phyloP scores from a whole-genome alignment of 768 basidiomycete species.

The Dioszegia crocea region DNA sequence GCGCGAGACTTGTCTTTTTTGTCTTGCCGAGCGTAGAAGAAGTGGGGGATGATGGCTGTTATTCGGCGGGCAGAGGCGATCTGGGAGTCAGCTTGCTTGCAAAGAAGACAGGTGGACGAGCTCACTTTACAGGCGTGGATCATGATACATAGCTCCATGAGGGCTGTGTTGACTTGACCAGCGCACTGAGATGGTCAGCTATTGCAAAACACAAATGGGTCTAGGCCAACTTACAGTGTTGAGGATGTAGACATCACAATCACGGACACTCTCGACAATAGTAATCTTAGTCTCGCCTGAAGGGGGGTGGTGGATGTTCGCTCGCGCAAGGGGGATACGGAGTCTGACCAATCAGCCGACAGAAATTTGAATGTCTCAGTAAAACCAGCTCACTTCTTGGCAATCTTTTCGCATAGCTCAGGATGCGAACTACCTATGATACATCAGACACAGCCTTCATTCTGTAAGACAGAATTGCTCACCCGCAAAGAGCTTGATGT shows the following conservation, averaged over 20 bases:
- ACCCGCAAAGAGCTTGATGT: slow-evolving; percentile 53
- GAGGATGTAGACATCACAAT: slow-evolving; percentile 98
- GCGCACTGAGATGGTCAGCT: slow-evolving; percentile 29
- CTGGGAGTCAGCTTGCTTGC: slow-evolving; percentile 11
- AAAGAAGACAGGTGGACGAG: not conserved
- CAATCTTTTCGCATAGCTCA: slow-evolving; percentile 90
- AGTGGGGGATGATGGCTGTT: slow-evolving; percentile 96
- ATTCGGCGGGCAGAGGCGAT: slow-evolving; percentile 91
- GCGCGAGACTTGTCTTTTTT: slow-evolving; percentile 96
- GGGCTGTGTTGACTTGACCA: slow-evolving; percentile 82
- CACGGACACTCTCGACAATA: slow-evolving; percentile 89
- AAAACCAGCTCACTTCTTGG: slow-evolving; percentile 78
- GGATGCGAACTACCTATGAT: slow-evolving; percentile 88
- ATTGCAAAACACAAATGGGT: not conserved
- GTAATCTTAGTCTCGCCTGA: slow-evolving; percentile 88
- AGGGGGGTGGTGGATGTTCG: slow-evolving; percentile 68
- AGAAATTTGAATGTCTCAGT: not conserved
- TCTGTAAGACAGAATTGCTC: slow-evolving; percentile 12
- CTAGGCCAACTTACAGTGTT: slow-evolving; percentile 54
- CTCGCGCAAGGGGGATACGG: slow-evolving; percentile 64
- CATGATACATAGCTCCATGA: slow-evolving; percentile 98
- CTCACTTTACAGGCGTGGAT: slow-evolving; percentile 84
- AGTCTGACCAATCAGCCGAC: slow-evolving; percentile 59
- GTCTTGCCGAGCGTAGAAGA: slow-evolving; percentile 93
- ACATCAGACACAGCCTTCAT: not conserved